phyloP scores from a whole-genome alignment of 2,329 filamentous ascomycete species.

The Cladosporium sphaerospermum region DNA sequence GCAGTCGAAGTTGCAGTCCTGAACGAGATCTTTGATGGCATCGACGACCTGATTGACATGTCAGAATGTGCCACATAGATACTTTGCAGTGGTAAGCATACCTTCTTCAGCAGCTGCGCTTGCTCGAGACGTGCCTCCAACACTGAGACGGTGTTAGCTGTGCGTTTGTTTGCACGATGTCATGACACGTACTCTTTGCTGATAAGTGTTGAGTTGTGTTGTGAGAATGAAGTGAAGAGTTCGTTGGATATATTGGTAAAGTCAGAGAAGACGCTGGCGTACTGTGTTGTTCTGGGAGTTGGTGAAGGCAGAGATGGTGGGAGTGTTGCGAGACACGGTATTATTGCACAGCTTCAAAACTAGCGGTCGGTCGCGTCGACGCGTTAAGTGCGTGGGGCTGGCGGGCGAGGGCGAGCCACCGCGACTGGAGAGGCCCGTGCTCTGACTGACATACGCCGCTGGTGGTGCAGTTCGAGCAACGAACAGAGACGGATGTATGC shows the following conservation, averaged over 20 bases:
- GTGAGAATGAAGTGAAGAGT: background rate
- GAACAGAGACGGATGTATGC: too few species aligned
- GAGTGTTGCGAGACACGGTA: background rate
- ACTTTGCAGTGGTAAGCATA: constrained; percentile 35
- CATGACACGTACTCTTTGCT: constrained; percentile 11
- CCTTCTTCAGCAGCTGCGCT: constrained; percentile 92
- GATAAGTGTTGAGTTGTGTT: background rate
- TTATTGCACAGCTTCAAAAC: background rate
- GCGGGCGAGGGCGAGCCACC: too few species aligned
- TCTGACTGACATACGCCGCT: too few species aligned
- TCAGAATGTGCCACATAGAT: constrained; percentile 14
- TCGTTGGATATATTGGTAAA: background rate
- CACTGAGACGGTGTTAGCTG: constrained; percentile 48
- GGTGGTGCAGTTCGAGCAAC: too few species aligned
- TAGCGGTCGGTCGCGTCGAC: background rate
- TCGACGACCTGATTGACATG: constrained; percentile 71
- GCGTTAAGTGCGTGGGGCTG: background rate
- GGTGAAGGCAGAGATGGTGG: background rate
- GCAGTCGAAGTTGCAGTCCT: constrained; percentile 99
- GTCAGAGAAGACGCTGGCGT: background rate
- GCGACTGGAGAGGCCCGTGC: too few species aligned
- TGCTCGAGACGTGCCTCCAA: constrained; percentile 97
- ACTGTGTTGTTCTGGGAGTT: too few species aligned
- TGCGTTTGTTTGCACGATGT: background rate
- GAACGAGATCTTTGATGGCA: constrained; percentile 97